Evolutionary conservation across 495 filamentous ascomycete species (phyloP), one percentile per base, ranked within the genome.

Genomic region (Mytilinidion resinicola): DNA sequence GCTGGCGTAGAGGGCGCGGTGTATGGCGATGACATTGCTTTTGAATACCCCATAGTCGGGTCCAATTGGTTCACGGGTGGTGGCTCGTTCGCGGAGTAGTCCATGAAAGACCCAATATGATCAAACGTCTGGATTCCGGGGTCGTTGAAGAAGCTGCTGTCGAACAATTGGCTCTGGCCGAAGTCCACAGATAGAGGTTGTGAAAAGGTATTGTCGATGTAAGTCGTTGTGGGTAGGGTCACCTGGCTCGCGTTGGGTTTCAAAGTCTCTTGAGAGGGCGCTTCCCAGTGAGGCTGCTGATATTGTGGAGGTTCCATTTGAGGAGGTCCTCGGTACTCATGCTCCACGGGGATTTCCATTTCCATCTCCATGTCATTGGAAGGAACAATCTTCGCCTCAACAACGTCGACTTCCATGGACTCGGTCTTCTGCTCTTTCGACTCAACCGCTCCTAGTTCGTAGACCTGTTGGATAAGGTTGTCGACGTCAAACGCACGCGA

Each of bases 381-480:
- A 6, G 25, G 25, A 30, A 30, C 25, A 30, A 30, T 30, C 25
- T 30, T 30, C 25, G 46, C 8, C 19, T 49, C 33, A 17, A 42
- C 21, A 2, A 25, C 14, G 46, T 49, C 46, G 9, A 25, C 25
- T 25, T 49, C 15, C 46, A 49, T 25, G 21, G 21, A 9, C 39
- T 42, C 39, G 39, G 17, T 42, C 17, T 42, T 49, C 25, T 25
- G 46, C 15, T 25, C 17, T 30, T 6, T 25, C 8, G 58, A 55
- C 44, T 56, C 59, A 15, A 57, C 56, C 51, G 51, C 56, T 0
- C 59, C 63, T 11, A 66, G 46, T 5, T 66, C 59, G 55, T 59
- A 60, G 15, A 56, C 54, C 35, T 62, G 55, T 53, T 60, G 51
- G 19, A 66, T 59, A n/a, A 66, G 38, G 15, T 59, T 62, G 15